Base-by-base conservation (phyloP, 1,284 basidiomycete genomes). In the Ceratobasidium sp. region DNA sequence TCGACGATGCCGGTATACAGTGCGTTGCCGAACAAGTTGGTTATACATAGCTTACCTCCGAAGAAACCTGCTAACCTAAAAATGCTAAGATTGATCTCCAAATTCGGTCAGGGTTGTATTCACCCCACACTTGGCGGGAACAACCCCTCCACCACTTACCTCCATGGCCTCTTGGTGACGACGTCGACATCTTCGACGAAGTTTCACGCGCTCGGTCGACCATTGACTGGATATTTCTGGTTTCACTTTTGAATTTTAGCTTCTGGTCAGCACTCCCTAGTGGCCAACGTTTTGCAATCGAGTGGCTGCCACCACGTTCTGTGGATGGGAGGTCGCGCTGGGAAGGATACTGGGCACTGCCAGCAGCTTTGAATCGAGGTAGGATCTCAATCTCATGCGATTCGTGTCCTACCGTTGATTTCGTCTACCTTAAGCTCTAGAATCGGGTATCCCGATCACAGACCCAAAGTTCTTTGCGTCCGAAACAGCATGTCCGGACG, bases 221-320 rank as follows among this genome's bases (percentile, higher is more conserved):
- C 30, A 82, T 94, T 34, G 83, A 93, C 80, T 94, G 92, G 92
- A 89, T 94, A 74, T 94, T 94, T 80, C 84, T 93, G 64, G 88
- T 94, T 41, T 92, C 92, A 0, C 84, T 89, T 1, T 84, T 94
- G 58, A 94, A 94, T 79, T 94, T 94, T 80, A 91, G 88, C 76
- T 94, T 94, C 78, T 94, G 92, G 92, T 93, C 92, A 0, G 87
- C 90, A 74, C 83, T 81, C n/a, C 65, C 65, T 6, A 57, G 52
- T 23, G 65, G 65, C 18, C 85, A 86, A 53, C 84, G 90, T 26
- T 94, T 88, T 77, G 91, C 89, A 9, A 87, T 94, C 1, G 84
- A 88, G 75, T 94, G 92, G 92, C 71, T 74, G 30, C 52, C 65
- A 16, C 65, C 65, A 30, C 65, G 65, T 81, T 12, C 79, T 84